Base-by-base conservation (phyloP, 2,329 filamentous ascomycete species). In the Arthrinium puccinioides region DNA sequence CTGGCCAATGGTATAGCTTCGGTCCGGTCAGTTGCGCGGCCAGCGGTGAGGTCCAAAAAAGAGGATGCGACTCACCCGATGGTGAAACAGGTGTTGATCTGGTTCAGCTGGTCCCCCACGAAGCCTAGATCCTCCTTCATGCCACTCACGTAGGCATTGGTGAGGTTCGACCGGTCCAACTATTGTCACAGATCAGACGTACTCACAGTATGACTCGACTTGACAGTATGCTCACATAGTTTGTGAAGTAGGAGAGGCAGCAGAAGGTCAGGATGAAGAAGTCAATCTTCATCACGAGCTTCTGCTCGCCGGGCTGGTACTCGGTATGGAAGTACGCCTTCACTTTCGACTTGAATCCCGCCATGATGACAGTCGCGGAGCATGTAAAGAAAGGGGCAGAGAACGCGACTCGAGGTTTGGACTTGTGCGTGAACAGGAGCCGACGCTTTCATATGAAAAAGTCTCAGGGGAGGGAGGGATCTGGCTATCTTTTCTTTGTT, bases 241-340 rank as follows among this genome's bases (percentile, higher is more conserved):
- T 74, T 46, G 70, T 60, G 38, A 75, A 69, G 48, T 74, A 76
- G 45, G 65, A 70, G 34, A 81, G 50, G 49, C 76, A 81, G 54
- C 76, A 80, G 49, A 80, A 80, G 0, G 72, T 76, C 30, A 81
- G 54, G 46, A 80, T 79, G 57, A 79, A 80, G 48, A 79, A 79
- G 51, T 80, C 76, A 32, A 79, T 73, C 58, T 76, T 79, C 27
- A 63, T 66, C 6, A 80, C 59, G 21, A 79, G 55, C 41, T 61
- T 63, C 21, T 56, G 54, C 46, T 69, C 66, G 11, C 53, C 53
- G 18, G 54, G 53, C 26, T 50, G 44, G 37, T 56, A 56, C 11
- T 53, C 51, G 32, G 43, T 46, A 38, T 50, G 31, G 31, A 33
- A 16, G 31, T 33, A 33, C n/a, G 15, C 31, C 31, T 16, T 33